Percentiles rank a stretch among this genome's conserved stretches.
Evolutionary conservation across 2,329 filamentous ascomycete genomes (phyloP).

Genomic region (Diaporthe vexans): DNA sequence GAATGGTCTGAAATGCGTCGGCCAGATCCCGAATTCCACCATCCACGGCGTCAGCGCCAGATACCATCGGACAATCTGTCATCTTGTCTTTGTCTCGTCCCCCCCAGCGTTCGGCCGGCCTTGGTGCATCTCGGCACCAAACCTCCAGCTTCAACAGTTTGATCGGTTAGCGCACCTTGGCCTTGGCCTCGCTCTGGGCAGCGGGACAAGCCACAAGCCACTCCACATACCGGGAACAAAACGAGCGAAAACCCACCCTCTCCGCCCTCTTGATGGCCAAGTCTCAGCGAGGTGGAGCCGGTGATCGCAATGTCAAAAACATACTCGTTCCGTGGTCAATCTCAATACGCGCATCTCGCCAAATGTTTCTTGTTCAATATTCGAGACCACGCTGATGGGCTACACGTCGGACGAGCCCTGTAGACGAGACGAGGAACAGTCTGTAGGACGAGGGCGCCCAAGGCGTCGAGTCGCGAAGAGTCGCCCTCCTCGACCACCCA

Average conservation of each 20-base stretch:
- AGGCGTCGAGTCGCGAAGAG: conserved; percentile 25
- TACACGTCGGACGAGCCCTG: conserved; percentile 8
- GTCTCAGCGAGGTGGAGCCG: conserved; percentile 35
- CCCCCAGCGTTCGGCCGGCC: conserved; percentile 14
- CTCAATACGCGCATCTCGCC: conserved; percentile 1
- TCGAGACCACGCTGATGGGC: conserved; percentile 7
- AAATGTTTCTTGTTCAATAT: conserved; percentile 29
- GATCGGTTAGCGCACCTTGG: conserved; percentile 11
- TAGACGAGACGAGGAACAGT: conserved; percentile 13
- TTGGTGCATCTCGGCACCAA: conserved; percentile 21
- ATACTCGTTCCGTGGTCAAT: neutral
- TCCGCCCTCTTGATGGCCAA: conserved; percentile 8
- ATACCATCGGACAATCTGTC: conserved; percentile 36
- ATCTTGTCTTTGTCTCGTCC: conserved; percentile 33
- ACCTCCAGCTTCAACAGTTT: conserved; percentile 27
- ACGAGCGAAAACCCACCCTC: conserved; percentile 14
- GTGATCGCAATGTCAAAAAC: conserved; percentile 27
- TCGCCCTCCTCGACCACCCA: conserved; percentile 13
- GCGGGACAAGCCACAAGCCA: neutral
- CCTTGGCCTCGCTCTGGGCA: conserved; percentile 7
- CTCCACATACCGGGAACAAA: conserved; percentile 30
- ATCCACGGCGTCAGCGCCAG: conserved; percentile 2
- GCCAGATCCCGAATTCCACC: conserved; percentile 25
- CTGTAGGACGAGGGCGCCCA: neutral
- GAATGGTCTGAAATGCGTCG: neutral